Conservation (phyloP, 768 basidiomycete genomes). For the Lentinula guzmanii region DNA sequence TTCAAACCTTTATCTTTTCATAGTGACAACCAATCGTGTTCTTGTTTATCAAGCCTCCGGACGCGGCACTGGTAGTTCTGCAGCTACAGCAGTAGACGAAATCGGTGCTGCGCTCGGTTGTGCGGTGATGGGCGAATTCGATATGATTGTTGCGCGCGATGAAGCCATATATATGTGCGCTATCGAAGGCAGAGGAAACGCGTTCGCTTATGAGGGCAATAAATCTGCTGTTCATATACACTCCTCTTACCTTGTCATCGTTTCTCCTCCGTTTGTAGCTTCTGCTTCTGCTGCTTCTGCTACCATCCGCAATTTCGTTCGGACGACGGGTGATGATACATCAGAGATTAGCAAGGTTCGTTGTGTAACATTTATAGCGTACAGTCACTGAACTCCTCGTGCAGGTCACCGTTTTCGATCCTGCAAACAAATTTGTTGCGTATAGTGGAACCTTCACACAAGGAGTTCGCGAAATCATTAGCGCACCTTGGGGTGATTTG, state of each 20-base stretch:
- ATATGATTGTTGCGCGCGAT: conserved; percentile 78
- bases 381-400: neutral
- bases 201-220: conserved; percentile 90
- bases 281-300: conserved; percentile 60
- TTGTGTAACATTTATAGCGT: neutral
- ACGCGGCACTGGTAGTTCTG: conserved; percentile 57
- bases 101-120: conserved; percentile 83
- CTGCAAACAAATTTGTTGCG: conserved; percentile 86
- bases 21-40: conserved; percentile 84
- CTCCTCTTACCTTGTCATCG: conserved; percentile 82
- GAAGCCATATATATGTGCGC: conserved; percentile 90
- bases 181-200: conserved; percentile 74
- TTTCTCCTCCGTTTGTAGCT: conserved; percentile 79
- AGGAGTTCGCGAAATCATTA: conserved; percentile 80
- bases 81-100: conserved; percentile 70
- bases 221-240: conserved; percentile 77
- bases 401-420: conserved; percentile 74
- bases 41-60: conserved; percentile 73
- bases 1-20: conserved; percentile 59
- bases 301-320: conserved; percentile 70
- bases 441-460: conserved; percentile 77
- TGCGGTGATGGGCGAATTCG: conserved; percentile 68
- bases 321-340: conserved; percentile 38
- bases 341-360: conserved; percentile 58
- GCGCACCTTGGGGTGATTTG: conserved; percentile 66